phyloP scores from a whole-genome alignment of 1,139 yeast species.

The Blastobotrys arbuscula region DNA sequence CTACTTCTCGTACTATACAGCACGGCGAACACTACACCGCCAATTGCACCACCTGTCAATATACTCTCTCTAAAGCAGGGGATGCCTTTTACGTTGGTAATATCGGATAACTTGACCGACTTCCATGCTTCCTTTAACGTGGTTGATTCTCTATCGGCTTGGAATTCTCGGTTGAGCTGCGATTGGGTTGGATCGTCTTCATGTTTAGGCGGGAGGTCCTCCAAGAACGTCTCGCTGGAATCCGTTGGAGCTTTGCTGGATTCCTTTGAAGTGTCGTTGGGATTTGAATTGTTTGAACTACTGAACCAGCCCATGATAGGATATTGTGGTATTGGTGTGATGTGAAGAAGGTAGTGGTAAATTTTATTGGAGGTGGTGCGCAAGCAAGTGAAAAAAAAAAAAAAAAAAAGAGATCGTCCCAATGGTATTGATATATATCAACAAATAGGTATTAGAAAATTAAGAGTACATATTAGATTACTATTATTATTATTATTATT shows the following conservation, averaged over 20 bases:
- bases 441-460: no score
- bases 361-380: no score
- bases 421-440: no score
- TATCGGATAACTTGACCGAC: conserved; percentile 42
- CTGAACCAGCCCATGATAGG: conserved; percentile 14
- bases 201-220: conserved; percentile 34
- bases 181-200: conserved; percentile 23
- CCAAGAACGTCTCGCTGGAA: conserved; percentile 19
- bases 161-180: conserved; percentile 10
- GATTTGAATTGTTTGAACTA: background rate
- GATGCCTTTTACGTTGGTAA: conserved; percentile 54
- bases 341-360: no score
- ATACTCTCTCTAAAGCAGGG: conserved; percentile 92
- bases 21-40: conserved; percentile 72
- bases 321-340: no score
- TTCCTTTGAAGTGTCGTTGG: background rate
- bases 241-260: background rate
- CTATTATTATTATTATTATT: no score
- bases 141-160: conserved; percentile 17
- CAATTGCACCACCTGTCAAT: conserved; percentile 78
- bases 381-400: no score
- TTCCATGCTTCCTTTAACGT: conserved; percentile 24
- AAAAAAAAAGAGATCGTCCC: no score
- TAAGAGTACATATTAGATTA: background rate
- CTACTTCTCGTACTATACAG: conserved; percentile 56